Base-by-base conservation (phyloP, 164 flowering plant species). In the Nymphaea thermarum region DNA sequence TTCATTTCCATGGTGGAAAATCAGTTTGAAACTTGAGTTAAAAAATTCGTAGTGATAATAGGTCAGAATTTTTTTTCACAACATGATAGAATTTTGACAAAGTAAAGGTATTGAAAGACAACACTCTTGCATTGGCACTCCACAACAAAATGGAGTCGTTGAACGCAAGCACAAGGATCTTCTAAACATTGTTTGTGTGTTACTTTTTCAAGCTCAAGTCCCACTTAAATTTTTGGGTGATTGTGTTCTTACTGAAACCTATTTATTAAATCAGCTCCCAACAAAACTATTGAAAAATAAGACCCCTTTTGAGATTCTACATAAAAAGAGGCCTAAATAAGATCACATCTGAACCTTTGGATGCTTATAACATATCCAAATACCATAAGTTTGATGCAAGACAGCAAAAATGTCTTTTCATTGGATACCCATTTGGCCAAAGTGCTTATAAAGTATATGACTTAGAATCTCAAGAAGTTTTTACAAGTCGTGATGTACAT, bases 1-100 rank as follows among this genome's bases (percentile, higher is more conserved):
- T 25, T 67, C 6, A n/a, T 42, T 66, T 5, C 65, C 53, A 0
- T 66, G 42, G 17, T 45, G 62, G 0, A 70, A 15, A 72, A 36
- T 0, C 70, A 76, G 63, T 71, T 67, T 17, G 3, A 36, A 2
- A 42, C 0, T 2, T 2, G 4, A 7, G 15, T 70, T 0, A 62
- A 60, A 6, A 1, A 4, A 16, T 66, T 42, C 51, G 69, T 2
- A 43, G 36, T 11, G 71, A 75, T 44, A 75, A 75, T 71, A 65
- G 68, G 0, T 0, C 17, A 12, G 68, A 76, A 64, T 71, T 76
- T 66, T 6, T 57, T 36, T 43, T 43, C 53, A 25, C 62, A 15
- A 36, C 3, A 36, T 61, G 15, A 36, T 36, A 61, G 18, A n/a
- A 61, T 36, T 36, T 61, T 36, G 18, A 61, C 63, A 61, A 61